Base-by-base conservation (phyloP, 768 basidiomycete species). In the Mycena haematopus region DNA sequence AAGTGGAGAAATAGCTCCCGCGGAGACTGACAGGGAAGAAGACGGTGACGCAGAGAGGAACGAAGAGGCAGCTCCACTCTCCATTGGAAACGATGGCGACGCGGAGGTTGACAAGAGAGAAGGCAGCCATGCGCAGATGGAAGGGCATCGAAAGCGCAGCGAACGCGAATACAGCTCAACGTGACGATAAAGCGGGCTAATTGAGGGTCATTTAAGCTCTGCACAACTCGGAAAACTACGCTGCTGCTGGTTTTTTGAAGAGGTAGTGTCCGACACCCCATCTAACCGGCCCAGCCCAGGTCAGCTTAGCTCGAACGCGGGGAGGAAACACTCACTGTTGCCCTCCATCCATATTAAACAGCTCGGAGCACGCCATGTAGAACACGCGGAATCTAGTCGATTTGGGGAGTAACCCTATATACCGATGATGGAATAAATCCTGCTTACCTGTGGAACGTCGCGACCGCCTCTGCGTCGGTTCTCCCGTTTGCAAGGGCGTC, bases 321-420 rank as follows among this genome's bases (percentile, higher is more conserved):
- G 42, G 29, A 63, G 62, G 15, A 71, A 56, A 62, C 29, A 78
- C 89, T 76, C 75, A 90, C 80, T 86, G 82, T 72, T 90, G 79
- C 13, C 89, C 89, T 4, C 71, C 71, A 67, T 88, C 80, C 72
- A 86, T 75, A 14, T 76, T 84, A 71, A 90, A 92, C 52, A 90
- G 77, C 70, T 90, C 89, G 1, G 86, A 85, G 67, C 87, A 88
- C 11, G 88, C 86, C 73, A 90, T 80, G 70, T 87, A 90, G 73
- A 91, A 91, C 13, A 90, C 86, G 17, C 88, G 78, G 71, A 89
- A 89, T 63, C 86, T 85, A 31, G 17, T 31, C 29, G 29, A 31
- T 33, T n/a, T 22, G 22, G 5, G n/a, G n/a, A n/a, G n/a, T n/a
- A n/a, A n/a, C n/a, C n/a, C n/a, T n/a, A n/a, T n/a, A n/a, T 22